Percentiles rank a stretch among this genome's conserved stretches.
These are phyloP conservation scores for Knoxdaviesia proteae DNA, from an alignment of 2,329 filamentous ascomycete genomes.

Conservation along the genomic window DNA sequence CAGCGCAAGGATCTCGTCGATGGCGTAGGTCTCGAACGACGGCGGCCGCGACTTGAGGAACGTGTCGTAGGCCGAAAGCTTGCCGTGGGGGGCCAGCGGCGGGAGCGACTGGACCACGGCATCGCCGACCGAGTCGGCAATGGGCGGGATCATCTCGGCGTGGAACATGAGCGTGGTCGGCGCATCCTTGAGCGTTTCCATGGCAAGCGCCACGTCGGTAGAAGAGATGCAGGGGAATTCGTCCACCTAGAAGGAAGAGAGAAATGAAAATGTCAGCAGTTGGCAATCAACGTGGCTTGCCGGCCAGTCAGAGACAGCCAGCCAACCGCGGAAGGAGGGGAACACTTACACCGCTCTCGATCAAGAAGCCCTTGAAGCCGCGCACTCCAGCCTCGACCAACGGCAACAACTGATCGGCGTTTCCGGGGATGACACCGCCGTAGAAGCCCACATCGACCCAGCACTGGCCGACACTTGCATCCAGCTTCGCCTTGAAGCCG, in stretches of 20 bases:
- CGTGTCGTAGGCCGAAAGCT: slow-evolving; percentile 61
- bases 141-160: slow-evolving; percentile 91
- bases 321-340: too few relatives aligned
- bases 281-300: too few relatives aligned
- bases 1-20: slow-evolving; percentile 67
- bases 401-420: slow-evolving; percentile 55
- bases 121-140: slow-evolving; percentile 59
- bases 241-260: slow-evolving; percentile 40
- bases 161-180: slow-evolving; percentile 97
- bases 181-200: slow-evolving; percentile 58
- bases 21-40: slow-evolving; percentile 75
- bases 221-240: slow-evolving; percentile 87
- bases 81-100: slow-evolving; percentile 49
- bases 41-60: slow-evolving; percentile 84
- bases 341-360: slow-evolving; percentile 70
- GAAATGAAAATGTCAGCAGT: too few relatives aligned
- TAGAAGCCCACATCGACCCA: slow-evolving; percentile 99
- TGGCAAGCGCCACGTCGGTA: slow-evolving; percentile 56
- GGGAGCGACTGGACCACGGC: slow-evolving; percentile 49
- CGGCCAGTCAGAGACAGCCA: too few relatives aligned
- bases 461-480: slow-evolving; percentile 67
- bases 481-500: slow-evolving; percentile 67
- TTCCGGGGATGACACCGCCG: slow-evolving; percentile 82
- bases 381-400: slow-evolving; percentile 72
- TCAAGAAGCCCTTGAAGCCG: slow-evolving; percentile 95